A percentile compares a stretch with the other conserved stretches of the same genome.
Conservation (phyloP, 2,329 filamentous ascomycete genomes). For the Talaromyces albobiverticillius region DNA sequence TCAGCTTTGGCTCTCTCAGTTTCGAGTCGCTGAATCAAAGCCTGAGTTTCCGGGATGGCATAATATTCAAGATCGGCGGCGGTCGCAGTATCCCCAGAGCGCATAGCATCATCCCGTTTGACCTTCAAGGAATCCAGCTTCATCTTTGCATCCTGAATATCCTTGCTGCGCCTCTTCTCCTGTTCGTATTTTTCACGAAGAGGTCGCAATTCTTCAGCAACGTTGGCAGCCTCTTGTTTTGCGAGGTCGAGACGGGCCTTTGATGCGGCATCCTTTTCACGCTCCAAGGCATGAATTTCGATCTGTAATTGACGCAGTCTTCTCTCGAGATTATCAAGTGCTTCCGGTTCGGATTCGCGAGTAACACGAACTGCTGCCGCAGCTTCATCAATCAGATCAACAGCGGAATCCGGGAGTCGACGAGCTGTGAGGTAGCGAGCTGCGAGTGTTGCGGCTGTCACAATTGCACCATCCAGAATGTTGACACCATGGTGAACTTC, state of each 20-base stretch:
- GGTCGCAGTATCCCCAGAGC: constrained; percentile 76
- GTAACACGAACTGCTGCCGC: constrained; percentile 95
- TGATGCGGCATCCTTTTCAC: constrained; percentile 93
- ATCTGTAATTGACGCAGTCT: constrained; percentile 89
- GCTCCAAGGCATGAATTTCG: constrained; percentile 90
- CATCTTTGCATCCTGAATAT: constrained; percentile 90
- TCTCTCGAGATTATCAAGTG: constrained; percentile 90
- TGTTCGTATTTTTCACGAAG: constrained; percentile 93
- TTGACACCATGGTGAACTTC: constrained; percentile 98
- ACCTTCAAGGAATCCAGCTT: constrained; percentile 90
- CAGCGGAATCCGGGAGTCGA: constrained; percentile 90
- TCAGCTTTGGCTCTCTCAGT: constrained; percentile 76
- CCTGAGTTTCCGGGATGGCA: constrained; percentile 88
- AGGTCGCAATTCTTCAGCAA: constrained; percentile 87
- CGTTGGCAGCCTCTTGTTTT: constrained; percentile 87
- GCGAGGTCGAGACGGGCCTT: constrained; percentile 77
- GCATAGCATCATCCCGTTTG: constrained; percentile 90
- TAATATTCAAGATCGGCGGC: constrained; percentile 96
- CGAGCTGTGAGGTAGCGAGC: constrained; percentile 89
- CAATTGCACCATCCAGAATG: constrained; percentile 90
- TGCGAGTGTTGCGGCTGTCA: constrained; percentile 85
- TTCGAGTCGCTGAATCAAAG: constrained; percentile 77
- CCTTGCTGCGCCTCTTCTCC: constrained; percentile 85
- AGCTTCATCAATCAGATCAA: constrained; percentile 94
- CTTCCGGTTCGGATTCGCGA: constrained; percentile 92